A percentile compares a stretch with the other conserved stretches of the same genome.
These are phyloP conservation scores for Sphagnum contortum DNA, from an alignment of 225 moss, liverwort and hornwort species.

Conservation along the genomic window DNA sequence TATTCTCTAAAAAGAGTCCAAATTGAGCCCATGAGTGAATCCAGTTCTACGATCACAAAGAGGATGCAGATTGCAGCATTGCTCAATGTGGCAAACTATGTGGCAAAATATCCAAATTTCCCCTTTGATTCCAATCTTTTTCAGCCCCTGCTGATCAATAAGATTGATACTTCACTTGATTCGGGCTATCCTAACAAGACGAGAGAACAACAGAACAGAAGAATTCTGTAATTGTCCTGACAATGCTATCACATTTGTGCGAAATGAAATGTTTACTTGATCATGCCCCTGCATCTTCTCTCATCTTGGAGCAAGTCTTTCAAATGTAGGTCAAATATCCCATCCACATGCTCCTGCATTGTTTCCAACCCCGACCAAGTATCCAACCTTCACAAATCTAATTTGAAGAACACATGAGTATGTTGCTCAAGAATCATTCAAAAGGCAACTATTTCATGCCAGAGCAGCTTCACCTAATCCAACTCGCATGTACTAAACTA, in stretches of 20 bases:
- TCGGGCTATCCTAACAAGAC: not conserved
- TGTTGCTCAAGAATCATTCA: no score
- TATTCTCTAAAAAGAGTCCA: constrained; percentile 47
- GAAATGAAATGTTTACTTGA: constrained; percentile 23
- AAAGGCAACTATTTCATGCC: no score
- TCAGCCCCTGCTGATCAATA: not conserved
- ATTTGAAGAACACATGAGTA: not conserved
- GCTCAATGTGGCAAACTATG: not conserved
- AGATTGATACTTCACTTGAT: not conserved
- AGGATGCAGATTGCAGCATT: not conserved
- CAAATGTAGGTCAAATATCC: constrained; percentile 67
- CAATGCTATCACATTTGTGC: not conserved
- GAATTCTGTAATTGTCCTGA: not conserved
- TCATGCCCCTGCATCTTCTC: constrained; percentile 72
- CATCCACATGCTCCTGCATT: constrained; percentile 54
- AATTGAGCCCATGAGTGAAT: not conserved
- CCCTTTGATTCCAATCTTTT: not conserved
- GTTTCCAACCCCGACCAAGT: no score
- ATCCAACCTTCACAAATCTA: no score
- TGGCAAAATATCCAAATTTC: not conserved
- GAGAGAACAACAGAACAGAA: not conserved
- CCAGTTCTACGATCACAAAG: not conserved
- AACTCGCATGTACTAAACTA: no score
- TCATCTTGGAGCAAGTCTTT: constrained; percentile 72
- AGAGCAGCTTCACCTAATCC: no score